Base-by-base conservation (phyloP, 495 filamentous ascomycete species). In the Aspergillus haitiensis region DNA sequence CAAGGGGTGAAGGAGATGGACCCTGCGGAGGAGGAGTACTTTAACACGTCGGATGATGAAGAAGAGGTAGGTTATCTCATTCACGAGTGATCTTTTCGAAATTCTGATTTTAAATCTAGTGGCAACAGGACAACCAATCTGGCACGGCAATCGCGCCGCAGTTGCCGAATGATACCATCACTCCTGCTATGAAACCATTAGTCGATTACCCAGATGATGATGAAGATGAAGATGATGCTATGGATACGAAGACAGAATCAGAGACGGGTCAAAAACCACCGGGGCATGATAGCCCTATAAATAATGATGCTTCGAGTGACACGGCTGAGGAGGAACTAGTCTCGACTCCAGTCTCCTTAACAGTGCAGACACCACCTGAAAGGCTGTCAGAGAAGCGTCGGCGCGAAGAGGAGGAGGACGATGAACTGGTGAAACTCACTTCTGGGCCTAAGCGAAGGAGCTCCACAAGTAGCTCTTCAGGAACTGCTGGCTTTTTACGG, bases 141-240 rank as follows among this genome's bases (percentile, higher is more conserved):
- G 47, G 48, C 56, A 64, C 33, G 18, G 58, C 69, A n/a, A 63
- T 71, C 21, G 56, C 69, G 6, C 56, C 56, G 56, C 62, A 58
- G 7, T 46, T 63, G 46, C 61, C 65, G 10, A 77, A 81, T 58
- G 77, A 73, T 56, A 76, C 75, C 18, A 75, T 80, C 11, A 82
- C 86, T n/a, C 80, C 81, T 18, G 55, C 81, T 21, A 67, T 84
- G 15, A 92, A 90, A 65, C 88, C 90, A 0, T 75, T 98, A 39
- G 94, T 98, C 39, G 90, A 96, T 67, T 98, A 98, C 67, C 85
- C 85, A 0, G 93, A 93, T 49, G 92, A 96, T 60, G 92, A 97
- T 55, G 91, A 92, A 2, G 83, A 87, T 44, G 82, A 83, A n/a
- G 81, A 82, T n/a, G 81, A 85, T 46, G 69, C 77, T 10, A 82